A percentile compares a stretch with the other conserved stretches of the same genome.
These are phyloP conservation scores for Domatiomyces globalis DNA, from an alignment of 2,329 filamentous ascomycete genomes.

Conservation along the genomic window DNA sequence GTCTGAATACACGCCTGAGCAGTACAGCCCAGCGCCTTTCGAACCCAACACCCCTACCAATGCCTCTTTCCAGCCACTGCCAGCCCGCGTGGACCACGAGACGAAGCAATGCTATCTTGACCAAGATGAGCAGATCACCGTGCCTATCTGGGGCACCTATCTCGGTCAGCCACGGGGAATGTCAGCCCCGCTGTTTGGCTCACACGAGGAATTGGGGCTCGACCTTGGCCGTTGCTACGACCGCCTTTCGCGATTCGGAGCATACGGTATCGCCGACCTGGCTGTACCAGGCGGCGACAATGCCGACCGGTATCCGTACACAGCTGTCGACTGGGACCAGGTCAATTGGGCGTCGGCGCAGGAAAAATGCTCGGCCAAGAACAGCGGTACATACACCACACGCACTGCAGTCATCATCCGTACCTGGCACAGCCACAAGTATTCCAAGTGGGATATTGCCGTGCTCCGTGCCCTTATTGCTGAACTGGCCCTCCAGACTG, in stretches of 20 bases:
- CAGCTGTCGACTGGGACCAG: conserved; percentile 40
- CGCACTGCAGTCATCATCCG: conserved; percentile 16
- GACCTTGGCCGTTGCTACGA: conserved; percentile 54
- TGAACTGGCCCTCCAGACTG: conserved; percentile 50
- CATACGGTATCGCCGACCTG: conserved; percentile 28
- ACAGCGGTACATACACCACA: conserved; percentile 36
- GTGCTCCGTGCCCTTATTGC: conserved; percentile 17
- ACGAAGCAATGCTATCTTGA: conserved; percentile 11
- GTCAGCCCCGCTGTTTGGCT: conserved; percentile 44
- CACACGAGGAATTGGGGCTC: conserved; percentile 45
- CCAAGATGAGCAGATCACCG: conserved; percentile 6
- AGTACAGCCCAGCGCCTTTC: conserved; percentile 7
- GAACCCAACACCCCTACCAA: conserved; percentile 2
- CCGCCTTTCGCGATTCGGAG: conserved; percentile 53
- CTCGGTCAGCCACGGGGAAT: conserved; percentile 16
- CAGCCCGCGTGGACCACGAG: not conserved
- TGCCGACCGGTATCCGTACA: conserved; percentile 7
- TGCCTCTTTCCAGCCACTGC: conserved; percentile 2
- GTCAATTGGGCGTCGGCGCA: conserved; percentile 61
- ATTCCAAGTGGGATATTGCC: conserved; percentile 13
- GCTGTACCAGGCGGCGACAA: conserved; percentile 9
- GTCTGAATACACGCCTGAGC: conserved; percentile 12
- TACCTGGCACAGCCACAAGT: conserved; percentile 16
- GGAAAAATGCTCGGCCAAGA: conserved; percentile 48
- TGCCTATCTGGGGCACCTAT: conserved; percentile 12